Evolutionary conservation across 176 grass and related monocot genomes (phyloP).

Genomic region (Triticum turgidum): DNA sequence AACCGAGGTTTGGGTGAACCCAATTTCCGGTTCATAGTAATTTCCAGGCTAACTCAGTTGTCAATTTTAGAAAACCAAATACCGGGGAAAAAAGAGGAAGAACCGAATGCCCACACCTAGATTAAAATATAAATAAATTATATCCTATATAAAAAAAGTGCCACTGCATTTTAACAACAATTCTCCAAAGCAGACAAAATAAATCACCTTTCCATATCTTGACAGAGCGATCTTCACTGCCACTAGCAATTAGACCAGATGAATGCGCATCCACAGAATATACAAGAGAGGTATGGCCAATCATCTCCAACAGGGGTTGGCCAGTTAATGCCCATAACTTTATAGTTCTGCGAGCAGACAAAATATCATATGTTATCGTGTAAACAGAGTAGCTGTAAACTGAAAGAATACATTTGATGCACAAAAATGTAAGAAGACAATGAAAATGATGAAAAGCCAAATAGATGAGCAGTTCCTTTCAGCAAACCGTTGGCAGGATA

Average conservation of each 20-base stretch:
- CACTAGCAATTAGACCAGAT: conserved; percentile 93
- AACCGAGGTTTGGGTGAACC: not conserved
- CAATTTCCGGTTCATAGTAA: not conserved
- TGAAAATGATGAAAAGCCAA: not conserved
- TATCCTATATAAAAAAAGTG: not conserved
- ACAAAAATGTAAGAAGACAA: not conserved
- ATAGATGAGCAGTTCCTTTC: not conserved
- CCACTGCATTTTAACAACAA: not conserved
- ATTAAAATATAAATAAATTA: not conserved
- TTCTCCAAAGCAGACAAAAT: conserved; percentile 25
- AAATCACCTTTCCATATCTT: conserved; percentile 95
- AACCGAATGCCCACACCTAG: not conserved
- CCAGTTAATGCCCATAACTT: conserved; percentile 92
- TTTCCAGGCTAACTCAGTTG: not conserved
- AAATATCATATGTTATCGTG: conserved; percentile 18
- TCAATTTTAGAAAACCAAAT: not conserved
- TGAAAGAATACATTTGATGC: not conserved
- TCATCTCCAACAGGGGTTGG: conserved; percentile 90
- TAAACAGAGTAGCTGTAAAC: conserved; percentile 11
- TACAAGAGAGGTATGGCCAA: conserved; percentile 92
- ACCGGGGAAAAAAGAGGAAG: not conserved
- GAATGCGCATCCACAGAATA: conserved; percentile 91
- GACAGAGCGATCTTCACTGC: conserved; percentile 80
- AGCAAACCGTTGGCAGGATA: not conserved
- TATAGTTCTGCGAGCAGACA: conserved; percentile 52